phyloP scores from a whole-genome alignment of 768 basidiomycete species.

The Hydnum rufescens region DNA sequence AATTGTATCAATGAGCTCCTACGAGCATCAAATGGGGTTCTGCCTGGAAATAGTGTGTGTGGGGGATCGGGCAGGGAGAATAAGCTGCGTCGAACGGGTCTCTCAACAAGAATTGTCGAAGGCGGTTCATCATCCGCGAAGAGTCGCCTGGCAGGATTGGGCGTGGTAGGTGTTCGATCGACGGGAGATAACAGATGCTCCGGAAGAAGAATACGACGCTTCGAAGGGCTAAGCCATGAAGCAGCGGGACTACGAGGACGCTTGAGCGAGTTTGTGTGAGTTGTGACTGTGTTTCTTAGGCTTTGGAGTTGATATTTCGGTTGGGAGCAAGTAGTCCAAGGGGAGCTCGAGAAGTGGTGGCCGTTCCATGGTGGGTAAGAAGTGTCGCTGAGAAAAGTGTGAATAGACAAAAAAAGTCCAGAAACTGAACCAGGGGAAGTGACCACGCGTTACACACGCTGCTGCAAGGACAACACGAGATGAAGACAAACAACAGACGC shows the following conservation, averaged over 20 bases:
- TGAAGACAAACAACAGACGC: background rate
- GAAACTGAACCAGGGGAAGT: background rate
- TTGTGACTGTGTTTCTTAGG: background rate
- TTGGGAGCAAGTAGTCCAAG: background rate
- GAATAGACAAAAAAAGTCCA: background rate
- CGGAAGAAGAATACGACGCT: background rate
- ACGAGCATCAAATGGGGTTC: no score
- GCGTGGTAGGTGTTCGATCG: background rate
- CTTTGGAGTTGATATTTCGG: background rate
- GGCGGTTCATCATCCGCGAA: background rate
- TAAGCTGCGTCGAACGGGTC: background rate
- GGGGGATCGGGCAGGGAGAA: background rate
- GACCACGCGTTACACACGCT: background rate
- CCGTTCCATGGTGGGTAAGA: background rate
- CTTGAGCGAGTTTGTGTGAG: background rate
- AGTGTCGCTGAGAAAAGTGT: background rate
- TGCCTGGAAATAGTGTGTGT: background rate
- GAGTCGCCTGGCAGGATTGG: background rate
- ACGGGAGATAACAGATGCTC: background rate
- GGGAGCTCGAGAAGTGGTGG: background rate
- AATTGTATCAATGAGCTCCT: no score
- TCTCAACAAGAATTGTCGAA: background rate
- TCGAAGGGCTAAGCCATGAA: constrained; percentile 1
- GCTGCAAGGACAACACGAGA: background rate
- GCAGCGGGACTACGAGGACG: background rate